Conservation (phyloP, 768 basidiomycete genomes). For the Multifurca ochricompacta region DNA sequence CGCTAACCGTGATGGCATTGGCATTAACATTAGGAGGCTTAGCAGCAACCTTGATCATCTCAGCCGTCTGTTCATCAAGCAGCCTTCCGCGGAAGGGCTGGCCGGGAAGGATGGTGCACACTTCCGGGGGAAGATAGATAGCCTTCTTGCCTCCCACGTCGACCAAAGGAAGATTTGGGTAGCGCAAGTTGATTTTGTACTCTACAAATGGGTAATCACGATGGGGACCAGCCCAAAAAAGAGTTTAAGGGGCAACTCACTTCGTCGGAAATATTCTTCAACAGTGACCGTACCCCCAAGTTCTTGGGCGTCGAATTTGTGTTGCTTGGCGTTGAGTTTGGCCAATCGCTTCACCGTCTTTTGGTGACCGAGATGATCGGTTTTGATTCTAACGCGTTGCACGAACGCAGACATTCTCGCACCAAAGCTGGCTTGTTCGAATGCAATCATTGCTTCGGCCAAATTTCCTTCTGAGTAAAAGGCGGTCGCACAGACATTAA, state of each 20-base stretch:
- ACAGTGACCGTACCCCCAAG: constrained; percentile 36
- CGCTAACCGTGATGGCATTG: constrained; percentile 35
- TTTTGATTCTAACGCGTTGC: constrained; percentile 55
- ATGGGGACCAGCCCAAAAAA: background rate
- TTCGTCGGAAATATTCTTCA: constrained; percentile 39
- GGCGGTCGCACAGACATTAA: constrained; percentile 44
- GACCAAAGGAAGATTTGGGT: constrained; percentile 37
- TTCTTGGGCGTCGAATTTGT: constrained; percentile 36
- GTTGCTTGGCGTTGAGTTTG: constrained; percentile 32
- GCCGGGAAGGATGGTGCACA: constrained; percentile 40
- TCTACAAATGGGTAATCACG: constrained; percentile 27
- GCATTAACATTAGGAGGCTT: constrained; percentile 44
- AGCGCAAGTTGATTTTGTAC: constrained; percentile 33
- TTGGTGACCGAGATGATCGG: constrained; percentile 64
- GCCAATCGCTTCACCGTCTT: constrained; percentile 60
- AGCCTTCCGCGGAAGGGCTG: constrained; percentile 44
- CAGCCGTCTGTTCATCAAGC: constrained; percentile 43
- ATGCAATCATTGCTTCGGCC: constrained; percentile 35
- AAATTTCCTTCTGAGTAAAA: constrained; percentile 39
- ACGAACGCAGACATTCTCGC: constrained; percentile 56
- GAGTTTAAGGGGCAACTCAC: constrained; percentile 26
- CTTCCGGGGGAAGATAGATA: constrained; percentile 39
- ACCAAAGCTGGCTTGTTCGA: constrained; percentile 44
- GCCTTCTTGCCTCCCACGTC: constrained; percentile 41
- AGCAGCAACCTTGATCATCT: constrained; percentile 44